Percentiles rank a stretch among this genome's conserved stretches.
Evolutionary conservation across 2,329 filamentous ascomycete genomes (phyloP).

Genomic region (Colletotrichum sp.): DNA sequence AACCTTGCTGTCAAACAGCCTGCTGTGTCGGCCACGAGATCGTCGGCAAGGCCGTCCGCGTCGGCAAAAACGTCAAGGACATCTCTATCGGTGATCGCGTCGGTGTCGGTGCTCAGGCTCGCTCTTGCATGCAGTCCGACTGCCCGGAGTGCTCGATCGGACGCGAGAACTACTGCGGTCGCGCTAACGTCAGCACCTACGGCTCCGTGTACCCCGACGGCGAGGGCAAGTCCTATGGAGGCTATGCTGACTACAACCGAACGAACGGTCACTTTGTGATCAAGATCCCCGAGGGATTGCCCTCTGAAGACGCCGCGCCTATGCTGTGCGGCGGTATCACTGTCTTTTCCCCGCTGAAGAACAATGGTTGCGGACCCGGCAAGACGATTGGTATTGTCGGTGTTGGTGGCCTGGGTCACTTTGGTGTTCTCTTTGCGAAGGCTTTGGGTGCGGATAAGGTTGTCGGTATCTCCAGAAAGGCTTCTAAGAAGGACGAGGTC

Average conservation of each 20-base stretch:
- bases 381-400: constrained; percentile 71
- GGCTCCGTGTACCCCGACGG: constrained; percentile 54
- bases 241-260: constrained; percentile 41
- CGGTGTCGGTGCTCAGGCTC: constrained; percentile 64
- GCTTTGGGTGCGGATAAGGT: constrained; percentile 67
- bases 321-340: constrained; percentile 77
- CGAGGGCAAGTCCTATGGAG: constrained; percentile 63
- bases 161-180: constrained; percentile 45
- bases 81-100: constrained; percentile 68
- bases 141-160: constrained; percentile 47
- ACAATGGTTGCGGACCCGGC: constrained; percentile 68
- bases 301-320: constrained; percentile 54
- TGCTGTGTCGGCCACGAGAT: constrained; percentile 70
- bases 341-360: constrained; percentile 64
- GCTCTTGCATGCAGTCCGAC: constrained; percentile 52
- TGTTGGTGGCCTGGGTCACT: constrained; percentile 71
- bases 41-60: constrained; percentile 59
- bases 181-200: constrained; percentile 54
- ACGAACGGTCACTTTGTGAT: constrained; percentile 50
- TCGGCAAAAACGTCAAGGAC: constrained; percentile 50
- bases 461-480: constrained; percentile 62
- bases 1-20: constrained; percentile 26
- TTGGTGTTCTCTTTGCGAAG: constrained; percentile 71
- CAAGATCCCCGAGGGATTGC: constrained; percentile 46
- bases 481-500: constrained; percentile 58